Conservation (phyloP, 1,284 basidiomycete genomes). For the Phylloboletellus chloephorus region DNA sequence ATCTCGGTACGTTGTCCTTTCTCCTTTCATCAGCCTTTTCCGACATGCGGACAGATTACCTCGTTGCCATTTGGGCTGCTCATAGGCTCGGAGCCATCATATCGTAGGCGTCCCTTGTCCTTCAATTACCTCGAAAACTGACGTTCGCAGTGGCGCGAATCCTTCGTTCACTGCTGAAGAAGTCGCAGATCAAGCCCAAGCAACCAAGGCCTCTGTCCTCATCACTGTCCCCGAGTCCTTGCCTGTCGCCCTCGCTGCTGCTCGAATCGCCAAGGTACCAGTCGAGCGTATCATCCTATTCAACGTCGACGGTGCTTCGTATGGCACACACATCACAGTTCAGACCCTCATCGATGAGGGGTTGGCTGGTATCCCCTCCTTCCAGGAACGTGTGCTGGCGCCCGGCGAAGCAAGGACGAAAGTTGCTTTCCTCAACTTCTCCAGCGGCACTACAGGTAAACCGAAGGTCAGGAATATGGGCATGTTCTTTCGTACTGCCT, state of each 20-base stretch:
- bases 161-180: slow-evolving; percentile 52
- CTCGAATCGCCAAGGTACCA: slow-evolving; percentile 48
- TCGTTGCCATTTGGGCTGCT: slow-evolving; percentile 66
- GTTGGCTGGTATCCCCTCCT: slow-evolving; percentile 38
- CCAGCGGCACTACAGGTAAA: slow-evolving; percentile 78
- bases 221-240: slow-evolving; percentile 46
- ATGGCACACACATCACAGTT: slow-evolving; percentile 35
- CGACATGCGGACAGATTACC: slow-evolving; percentile 51
- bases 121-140: slow-evolving; percentile 10
- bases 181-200: slow-evolving; percentile 43
- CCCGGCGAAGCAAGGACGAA: slow-evolving; percentile 64
- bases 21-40: neutral
- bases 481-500: neutral
- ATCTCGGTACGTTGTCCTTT: slow-evolving; percentile 43
- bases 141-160: slow-evolving; percentile 44
- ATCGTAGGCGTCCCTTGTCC: slow-evolving; percentile 39
- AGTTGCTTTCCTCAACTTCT: slow-evolving; percentile 72
- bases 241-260: slow-evolving; percentile 40
- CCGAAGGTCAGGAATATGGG: slow-evolving; percentile 53
- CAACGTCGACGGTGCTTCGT: slow-evolving; percentile 27
- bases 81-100: slow-evolving; percentile 69
- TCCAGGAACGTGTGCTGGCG: slow-evolving; percentile 45
- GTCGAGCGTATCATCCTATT: slow-evolving; percentile 53
- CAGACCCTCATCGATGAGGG: slow-evolving; percentile 54
- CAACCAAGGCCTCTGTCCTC: slow-evolving; percentile 42